Evolutionary conservation across 176 grass and related monocot species (phyloP).

Genomic region (Dendrocalamus sinicus): DNA sequence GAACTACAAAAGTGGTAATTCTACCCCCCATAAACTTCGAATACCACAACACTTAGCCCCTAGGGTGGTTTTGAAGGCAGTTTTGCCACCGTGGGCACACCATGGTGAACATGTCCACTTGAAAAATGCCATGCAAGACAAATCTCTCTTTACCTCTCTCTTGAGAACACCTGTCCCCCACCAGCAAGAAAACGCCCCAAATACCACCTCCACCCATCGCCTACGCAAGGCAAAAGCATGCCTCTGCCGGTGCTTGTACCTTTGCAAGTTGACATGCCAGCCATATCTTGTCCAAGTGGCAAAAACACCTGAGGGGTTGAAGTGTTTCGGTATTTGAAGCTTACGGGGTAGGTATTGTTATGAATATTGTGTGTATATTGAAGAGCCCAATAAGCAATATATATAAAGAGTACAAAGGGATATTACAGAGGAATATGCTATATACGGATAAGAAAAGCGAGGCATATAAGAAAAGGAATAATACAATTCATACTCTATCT

Average conservation of each 20-base stretch:
- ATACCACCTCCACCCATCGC: not conserved
- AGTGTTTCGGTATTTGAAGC: not conserved
- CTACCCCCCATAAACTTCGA: not conserved
- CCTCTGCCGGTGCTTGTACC: not conserved
- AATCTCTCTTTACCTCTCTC: not conserved
- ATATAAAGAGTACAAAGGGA: too few species aligned
- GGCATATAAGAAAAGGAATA: too few species aligned
- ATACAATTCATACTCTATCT: too few species aligned
- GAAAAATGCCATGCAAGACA: not conserved
- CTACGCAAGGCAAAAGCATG: not conserved
- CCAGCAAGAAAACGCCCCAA: not conserved
- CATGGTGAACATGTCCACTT: not conserved
- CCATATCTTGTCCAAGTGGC: not conserved
- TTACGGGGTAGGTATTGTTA: not conserved
- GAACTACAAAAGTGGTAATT: not conserved
- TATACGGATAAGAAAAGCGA: too few species aligned
- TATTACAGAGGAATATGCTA: too few species aligned
- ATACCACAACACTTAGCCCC: not conserved
- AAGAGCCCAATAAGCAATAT: too few species aligned
- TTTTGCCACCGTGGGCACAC: not conserved
- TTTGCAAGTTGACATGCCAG: not conserved
- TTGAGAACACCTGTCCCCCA: not conserved
- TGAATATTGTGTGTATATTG: too few species aligned
- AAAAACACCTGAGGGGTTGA: not conserved
- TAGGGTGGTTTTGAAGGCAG: not conserved